A percentile compares a stretch with the other conserved stretches of the same genome.
phyloP scores from a whole-genome alignment of 2,329 filamentous ascomycete species.

The Bertia moriformis region DNA sequence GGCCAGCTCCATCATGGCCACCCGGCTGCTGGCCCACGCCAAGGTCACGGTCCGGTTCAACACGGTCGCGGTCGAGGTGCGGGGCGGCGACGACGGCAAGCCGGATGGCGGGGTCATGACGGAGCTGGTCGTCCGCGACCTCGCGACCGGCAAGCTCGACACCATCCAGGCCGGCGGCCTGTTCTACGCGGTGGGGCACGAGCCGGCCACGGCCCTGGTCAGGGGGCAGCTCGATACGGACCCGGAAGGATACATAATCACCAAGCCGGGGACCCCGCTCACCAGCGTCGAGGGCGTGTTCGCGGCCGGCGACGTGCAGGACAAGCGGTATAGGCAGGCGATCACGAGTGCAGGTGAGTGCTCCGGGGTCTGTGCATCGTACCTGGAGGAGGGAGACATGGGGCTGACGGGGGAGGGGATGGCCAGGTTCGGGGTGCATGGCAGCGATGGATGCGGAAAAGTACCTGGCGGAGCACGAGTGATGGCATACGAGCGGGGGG shows the following conservation, averaged over 20 bases:
- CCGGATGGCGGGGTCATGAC: slow-evolving; percentile 83
- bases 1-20: slow-evolving; percentile 84
- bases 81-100: too few species aligned
- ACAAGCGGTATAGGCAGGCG: slow-evolving; percentile 94
- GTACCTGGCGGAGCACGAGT: slow-evolving; percentile 65
- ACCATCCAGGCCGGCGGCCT: slow-evolving; percentile 80
- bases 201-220: slow-evolving; percentile 79
- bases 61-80: slow-evolving; percentile 66
- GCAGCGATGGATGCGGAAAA: slow-evolving; percentile 93
- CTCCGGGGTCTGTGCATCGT: neutral
- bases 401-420: too few species aligned
- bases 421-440: slow-evolving; percentile 89
- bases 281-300: slow-evolving; percentile 88
- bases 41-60: slow-evolving; percentile 89
- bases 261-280: slow-evolving; percentile 72
- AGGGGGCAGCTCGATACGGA: slow-evolving; percentile 83
- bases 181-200: slow-evolving; percentile 95
- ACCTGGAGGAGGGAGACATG: neutral
- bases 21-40: slow-evolving; percentile 63
- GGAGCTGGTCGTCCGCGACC: slow-evolving; percentile 71
- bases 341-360: slow-evolving; percentile 86
- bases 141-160: slow-evolving; percentile 60
- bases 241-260: slow-evolving; percentile 78
- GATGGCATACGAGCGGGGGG: too few species aligned
- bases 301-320: slow-evolving; percentile 92